Evolutionary conservation across 1,284 basidiomycete genomes (phyloP), one percentile per base, ranked within the genome.

Genomic region (Austropuccinia psidii): DNA sequence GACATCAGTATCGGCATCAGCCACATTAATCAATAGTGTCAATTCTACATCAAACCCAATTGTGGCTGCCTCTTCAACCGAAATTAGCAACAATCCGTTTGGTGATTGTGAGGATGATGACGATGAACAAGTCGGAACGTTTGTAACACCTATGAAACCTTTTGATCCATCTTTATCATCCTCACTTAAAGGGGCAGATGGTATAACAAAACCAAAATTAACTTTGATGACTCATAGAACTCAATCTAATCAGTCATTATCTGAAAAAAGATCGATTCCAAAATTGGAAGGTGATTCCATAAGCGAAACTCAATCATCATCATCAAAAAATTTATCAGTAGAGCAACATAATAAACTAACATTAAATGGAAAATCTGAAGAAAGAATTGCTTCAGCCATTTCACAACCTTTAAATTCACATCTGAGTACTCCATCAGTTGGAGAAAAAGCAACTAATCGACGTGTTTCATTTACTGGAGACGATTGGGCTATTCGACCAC

Each of bases 401-500:
- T 11, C 41, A 45, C n/a, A n/a, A 45, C 41, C 58, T 13, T 45
- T 21, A 45, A 49, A 61, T 37, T 43, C 60, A 6, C 45, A 52
- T 47, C 31, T 73, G 29, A 45, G 31, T 7, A 60, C 64, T 13
- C 35, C 43, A 54, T 31, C 45, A 37, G 31, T n/a, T 11, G 24
- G 27, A 33, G 69, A 37, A 5, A n/a, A 54, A 4, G 13, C 52
- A 15, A 52, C 47, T 17, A 69, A 41, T 19, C 50, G 62, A 41
- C 19, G 72, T 19, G 41, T 62, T 13, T 74, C 72, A 37, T 74
- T 74, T 33, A 66, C 72, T 15, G 72, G 72, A 4, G 62, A 74
- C 24, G 81, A 81, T 66, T 83, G 82, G 82, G 82, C 82, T 0
- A 87, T 90, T 76, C 90, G 96, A 79, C 96, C 96, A 15, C 88